phyloP scores from a whole-genome alignment of 2,329 filamentous ascomycete species.

The Epichloe glyceriae region DNA sequence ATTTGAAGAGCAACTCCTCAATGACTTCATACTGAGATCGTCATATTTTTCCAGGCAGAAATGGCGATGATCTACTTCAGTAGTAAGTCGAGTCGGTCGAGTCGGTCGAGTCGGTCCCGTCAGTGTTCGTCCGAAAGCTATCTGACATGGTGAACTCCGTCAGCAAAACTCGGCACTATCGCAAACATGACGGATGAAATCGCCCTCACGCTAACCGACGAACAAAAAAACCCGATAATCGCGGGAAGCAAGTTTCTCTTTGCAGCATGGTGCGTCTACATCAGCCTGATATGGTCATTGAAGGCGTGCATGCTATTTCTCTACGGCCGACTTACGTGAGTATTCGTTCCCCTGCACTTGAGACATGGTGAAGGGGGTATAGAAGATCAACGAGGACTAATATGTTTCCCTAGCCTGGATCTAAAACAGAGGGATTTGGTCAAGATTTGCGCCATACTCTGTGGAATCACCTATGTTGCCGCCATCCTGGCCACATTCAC shows the following conservation, averaged over 20 bases:
- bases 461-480: constrained; percentile 18
- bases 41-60: background rate
- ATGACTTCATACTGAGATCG: too few relatives aligned
- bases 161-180: constrained; percentile 26
- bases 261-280: constrained; percentile 28
- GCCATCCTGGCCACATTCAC: constrained; percentile 21
- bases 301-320: constrained; percentile 31
- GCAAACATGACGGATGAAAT: constrained; percentile 22
- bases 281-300: constrained; percentile 28
- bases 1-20: background rate
- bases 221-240: constrained; percentile 16
- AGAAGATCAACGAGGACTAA: too few relatives aligned
- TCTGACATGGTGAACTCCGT: background rate
- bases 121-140: background rate
- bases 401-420: constrained; percentile 15
- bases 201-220: constrained; percentile 16
- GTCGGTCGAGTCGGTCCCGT: background rate
- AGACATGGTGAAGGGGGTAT: background rate
- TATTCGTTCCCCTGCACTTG: background rate
- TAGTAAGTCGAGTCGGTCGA: background rate
- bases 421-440: constrained; percentile 12
- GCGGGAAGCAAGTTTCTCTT: constrained; percentile 23
- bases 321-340: constrained; percentile 29
- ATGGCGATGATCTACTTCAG: background rate
- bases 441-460: constrained; percentile 19